Conservation (phyloP, 805 yeast species). For the Starmerella lactis-condensi region DNA sequence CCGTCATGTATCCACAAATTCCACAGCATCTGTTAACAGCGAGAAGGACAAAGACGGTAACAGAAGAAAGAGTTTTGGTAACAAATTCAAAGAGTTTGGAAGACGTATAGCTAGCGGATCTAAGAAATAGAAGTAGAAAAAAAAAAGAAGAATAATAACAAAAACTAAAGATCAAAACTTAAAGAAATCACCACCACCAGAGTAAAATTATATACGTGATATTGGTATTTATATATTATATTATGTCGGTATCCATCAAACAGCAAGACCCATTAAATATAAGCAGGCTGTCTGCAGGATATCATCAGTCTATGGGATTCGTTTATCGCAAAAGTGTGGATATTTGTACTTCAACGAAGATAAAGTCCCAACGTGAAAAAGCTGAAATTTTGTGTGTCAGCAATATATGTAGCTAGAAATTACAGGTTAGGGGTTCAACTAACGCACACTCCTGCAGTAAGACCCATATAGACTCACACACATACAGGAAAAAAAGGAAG, state of each 20-base stretch:
- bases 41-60: too few species aligned
- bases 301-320: constrained; percentile 11
- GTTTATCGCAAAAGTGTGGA: too few species aligned
- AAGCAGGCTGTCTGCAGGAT: constrained; percentile 6
- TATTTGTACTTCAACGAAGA: too few species aligned
- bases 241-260: constrained; percentile 10
- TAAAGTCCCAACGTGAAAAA: constrained; percentile 8
- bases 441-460: too few species aligned
- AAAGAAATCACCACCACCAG: neutral
- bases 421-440: too few species aligned
- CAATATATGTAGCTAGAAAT: too few species aligned
- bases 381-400: too few species aligned
- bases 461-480: too few species aligned
- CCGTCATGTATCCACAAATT: constrained; percentile 7
- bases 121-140: constrained; percentile 4
- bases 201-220: neutral
- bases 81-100: constrained; percentile 17
- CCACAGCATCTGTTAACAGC: constrained; percentile 9
- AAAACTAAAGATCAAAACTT: neutral
- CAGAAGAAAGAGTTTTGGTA: constrained; percentile 13
- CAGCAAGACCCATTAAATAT: constrained; percentile 2
- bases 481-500: too few species aligned
- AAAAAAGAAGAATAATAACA: neutral
- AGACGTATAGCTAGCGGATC: constrained; percentile 14
- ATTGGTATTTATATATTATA: neutral